Evolutionary conservation across 768 basidiomycete genomes (phyloP).

Genomic region (Dacryopinax primogenitus): DNA sequence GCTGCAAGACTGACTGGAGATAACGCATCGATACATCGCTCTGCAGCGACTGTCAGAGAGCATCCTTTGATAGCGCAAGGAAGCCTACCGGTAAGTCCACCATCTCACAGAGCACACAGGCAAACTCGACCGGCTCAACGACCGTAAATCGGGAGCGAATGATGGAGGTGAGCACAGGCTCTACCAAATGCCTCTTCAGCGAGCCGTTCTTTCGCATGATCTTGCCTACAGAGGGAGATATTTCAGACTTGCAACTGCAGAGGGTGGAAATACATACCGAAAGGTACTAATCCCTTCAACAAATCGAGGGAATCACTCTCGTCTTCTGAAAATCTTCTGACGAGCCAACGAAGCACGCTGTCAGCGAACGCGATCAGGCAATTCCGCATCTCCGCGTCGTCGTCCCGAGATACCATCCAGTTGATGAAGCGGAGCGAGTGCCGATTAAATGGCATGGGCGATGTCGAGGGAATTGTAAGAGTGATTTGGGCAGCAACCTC

Average conservation of each 20-base stretch:
- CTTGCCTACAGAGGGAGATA: neutral
- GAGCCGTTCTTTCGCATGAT: conserved; percentile 16
- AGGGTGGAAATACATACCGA: conserved; percentile 17
- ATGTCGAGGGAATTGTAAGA: neutral
- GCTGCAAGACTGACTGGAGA: conserved; percentile 63
- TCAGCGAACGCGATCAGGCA: conserved; percentile 32
- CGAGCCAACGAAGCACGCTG: conserved; percentile 41
- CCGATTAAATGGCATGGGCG: neutral
- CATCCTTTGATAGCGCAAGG: neutral
- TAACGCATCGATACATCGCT: conserved; percentile 61
- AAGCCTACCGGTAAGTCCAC: conserved; percentile 50
- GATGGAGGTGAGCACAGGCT: conserved; percentile 53
- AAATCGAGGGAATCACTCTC: conserved; percentile 16
- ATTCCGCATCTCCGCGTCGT: neutral
- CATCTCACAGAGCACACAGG: conserved; percentile 30
- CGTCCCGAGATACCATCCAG: neutral
- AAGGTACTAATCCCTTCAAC: conserved; percentile 11
- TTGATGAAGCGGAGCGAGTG: neutral
- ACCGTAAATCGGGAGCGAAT: conserved; percentile 44
- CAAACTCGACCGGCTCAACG: conserved; percentile 31
- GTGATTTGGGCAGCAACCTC: neutral
- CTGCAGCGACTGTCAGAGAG: conserved; percentile 23
- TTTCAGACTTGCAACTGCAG: neutral
- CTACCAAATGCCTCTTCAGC: conserved; percentile 48
- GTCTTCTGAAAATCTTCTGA: conserved; percentile 34